Conservation (phyloP, 2,329 filamentous ascomycete species). For the Nemania sp. region DNA sequence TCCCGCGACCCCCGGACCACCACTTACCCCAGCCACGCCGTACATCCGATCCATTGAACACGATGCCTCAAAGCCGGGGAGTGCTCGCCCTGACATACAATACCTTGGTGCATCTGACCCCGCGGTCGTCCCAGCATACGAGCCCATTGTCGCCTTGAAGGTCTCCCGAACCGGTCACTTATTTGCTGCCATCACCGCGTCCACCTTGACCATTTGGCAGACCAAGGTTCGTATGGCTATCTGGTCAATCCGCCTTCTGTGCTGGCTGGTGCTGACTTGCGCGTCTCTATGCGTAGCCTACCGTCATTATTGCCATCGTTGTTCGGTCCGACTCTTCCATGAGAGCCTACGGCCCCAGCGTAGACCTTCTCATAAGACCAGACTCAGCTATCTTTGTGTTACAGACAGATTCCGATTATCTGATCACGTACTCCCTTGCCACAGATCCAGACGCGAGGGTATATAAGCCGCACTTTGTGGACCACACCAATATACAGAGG, state of each 20-base stretch:
- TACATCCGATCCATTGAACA: constrained; percentile 63
- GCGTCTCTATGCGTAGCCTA: constrained; percentile 62
- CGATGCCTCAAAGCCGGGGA: constrained; percentile 46
- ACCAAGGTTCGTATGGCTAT: constrained; percentile 67
- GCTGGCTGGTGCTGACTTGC: constrained; percentile 34
- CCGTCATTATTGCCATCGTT: constrained; percentile 82
- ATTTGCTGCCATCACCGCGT: constrained; percentile 85
- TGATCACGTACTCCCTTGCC: constrained; percentile 92
- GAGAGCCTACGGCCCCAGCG: constrained; percentile 80
- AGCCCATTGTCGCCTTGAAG: constrained; percentile 73
- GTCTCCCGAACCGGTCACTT: constrained; percentile 77
- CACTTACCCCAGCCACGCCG: constrained; percentile 57
- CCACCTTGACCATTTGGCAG: constrained; percentile 93
- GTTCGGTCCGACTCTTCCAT: constrained; percentile 81
- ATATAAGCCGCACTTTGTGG: constrained; percentile 80
- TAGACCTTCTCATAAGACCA: constrained; percentile 81
- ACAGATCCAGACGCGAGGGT: constrained; percentile 81
- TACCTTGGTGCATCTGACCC: constrained; percentile 34
- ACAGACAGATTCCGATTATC: constrained; percentile 80
- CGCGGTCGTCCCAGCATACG: constrained; percentile 52
- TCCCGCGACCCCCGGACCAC: constrained; percentile 47
- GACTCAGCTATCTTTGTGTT: constrained; percentile 92
- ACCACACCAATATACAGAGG: constrained; percentile 64
- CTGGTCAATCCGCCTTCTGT: constrained; percentile 19
- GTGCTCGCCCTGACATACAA: constrained; percentile 34